Conservation (phyloP, 352 stramenopile genomes). For the Blastocystis sp. region DNA sequence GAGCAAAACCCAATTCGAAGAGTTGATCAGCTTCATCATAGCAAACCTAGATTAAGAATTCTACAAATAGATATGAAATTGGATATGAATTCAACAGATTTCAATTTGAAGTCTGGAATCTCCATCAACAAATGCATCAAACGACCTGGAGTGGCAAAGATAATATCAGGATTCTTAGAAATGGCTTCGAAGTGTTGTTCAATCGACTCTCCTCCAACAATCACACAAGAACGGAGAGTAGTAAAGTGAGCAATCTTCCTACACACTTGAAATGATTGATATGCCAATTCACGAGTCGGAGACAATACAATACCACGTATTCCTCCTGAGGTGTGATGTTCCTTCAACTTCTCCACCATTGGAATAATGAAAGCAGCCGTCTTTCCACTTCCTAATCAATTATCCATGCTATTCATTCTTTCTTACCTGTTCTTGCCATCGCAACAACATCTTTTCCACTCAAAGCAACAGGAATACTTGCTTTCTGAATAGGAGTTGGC, state of each 20-base stretch:
- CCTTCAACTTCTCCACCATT: conserved; percentile 89
- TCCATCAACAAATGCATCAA: conserved; percentile 83
- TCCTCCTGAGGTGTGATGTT: conserved; percentile 80
- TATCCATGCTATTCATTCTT: neutral
- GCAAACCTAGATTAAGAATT: conserved; percentile 68
- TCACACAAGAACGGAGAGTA: conserved; percentile 79
- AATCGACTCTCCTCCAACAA: conserved; percentile 93
- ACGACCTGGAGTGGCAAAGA: conserved; percentile 84
- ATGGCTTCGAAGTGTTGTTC: conserved; percentile 93
- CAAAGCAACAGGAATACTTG: conserved; percentile 88
- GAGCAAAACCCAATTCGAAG: conserved; percentile 98
- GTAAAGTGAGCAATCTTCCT: conserved; percentile 83
- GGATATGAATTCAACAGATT: conserved; percentile 75
- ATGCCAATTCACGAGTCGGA: conserved; percentile 92
- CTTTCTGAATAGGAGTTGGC: conserved; percentile 95
- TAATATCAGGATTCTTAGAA: conserved; percentile 81
- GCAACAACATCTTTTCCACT: conserved; percentile 89
- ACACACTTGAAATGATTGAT: conserved; percentile 82
- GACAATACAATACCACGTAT: conserved; percentile 78
- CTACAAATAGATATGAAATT: conserved; percentile 62
- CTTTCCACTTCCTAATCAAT: conserved; percentile 81
- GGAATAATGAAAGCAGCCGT: conserved; percentile 94
- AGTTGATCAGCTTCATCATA: conserved; percentile 98
- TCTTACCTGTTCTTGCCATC: conserved; percentile 84
- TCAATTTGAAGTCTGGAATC: conserved; percentile 81